Percentiles rank a stretch among this genome's conserved stretches.
phyloP scores from a whole-genome alignment of 2,329 filamentous ascomycete genomes.

The Cercospora zeina region DNA sequence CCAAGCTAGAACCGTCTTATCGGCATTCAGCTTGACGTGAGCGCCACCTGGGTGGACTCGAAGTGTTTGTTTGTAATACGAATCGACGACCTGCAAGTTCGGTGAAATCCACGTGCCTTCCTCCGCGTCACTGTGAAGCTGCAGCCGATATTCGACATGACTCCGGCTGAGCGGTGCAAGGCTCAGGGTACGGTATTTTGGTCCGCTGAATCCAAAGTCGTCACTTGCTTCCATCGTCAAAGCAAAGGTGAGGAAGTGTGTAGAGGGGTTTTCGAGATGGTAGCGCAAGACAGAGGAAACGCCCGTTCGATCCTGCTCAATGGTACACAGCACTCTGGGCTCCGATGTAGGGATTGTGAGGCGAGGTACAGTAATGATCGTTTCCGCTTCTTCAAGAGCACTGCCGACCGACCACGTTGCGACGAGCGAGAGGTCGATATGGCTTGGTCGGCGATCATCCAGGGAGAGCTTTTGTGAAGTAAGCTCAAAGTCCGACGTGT shows the following conservation, averaged over 20 bases:
- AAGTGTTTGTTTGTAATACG: constrained; percentile 89
- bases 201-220: constrained; percentile 87
- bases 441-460: constrained; percentile 76
- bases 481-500: constrained; percentile 46
- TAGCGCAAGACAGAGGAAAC: constrained; percentile 54
- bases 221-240: constrained; percentile 89
- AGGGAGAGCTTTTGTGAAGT: constrained; percentile 73
- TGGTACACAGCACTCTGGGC: constrained; percentile 72
- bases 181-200: constrained; percentile 77
- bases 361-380: constrained; percentile 73
- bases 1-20: constrained; percentile 42
- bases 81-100: constrained; percentile 75
- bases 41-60: constrained; percentile 78
- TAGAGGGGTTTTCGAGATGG: constrained; percentile 89
- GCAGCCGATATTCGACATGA: constrained; percentile 69
- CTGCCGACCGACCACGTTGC: constrained; percentile 72
- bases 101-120: constrained; percentile 69
- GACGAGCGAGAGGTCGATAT: constrained; percentile 71
- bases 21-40: constrained; percentile 60
- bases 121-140: constrained; percentile 57
- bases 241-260: constrained; percentile 91
- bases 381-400: constrained; percentile 50
- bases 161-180: constrained; percentile 79
- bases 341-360: constrained; percentile 80
- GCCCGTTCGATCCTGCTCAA: constrained; percentile 27